Base-by-base conservation (phyloP, 257 asterid genomes). In the Jacaranda copaia region DNA sequence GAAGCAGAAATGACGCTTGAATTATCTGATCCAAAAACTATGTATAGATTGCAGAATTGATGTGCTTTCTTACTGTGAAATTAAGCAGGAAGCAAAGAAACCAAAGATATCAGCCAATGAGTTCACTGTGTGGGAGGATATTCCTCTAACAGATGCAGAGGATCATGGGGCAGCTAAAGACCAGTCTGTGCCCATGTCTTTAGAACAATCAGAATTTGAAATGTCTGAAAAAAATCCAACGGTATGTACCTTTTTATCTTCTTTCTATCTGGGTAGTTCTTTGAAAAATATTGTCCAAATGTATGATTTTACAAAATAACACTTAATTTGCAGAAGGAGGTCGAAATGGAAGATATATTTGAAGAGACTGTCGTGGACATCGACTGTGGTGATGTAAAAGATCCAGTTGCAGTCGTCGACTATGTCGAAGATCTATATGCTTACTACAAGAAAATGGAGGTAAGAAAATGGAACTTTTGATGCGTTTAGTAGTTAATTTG, bases 291-390 rank as follows among this genome's bases (percentile, higher is more conserved):
- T 45, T 32, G 70, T 55, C 11, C 6, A n/a, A n/a, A 16, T 53
- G 5, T 18, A 40, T 68, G 75, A 19, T 51, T 48, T n/a, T 46
- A 25, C 46, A 1, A 9, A 19, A 10, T 42, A 46, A 32, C 12
- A 20, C 38, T 42, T 25, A 42, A 52, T 20, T 56, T 85, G 46
- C 20, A 82, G 81, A 39, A 86, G 92, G 99, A 95, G 86, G 90
- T 95, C 8, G 98, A 93, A 57, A 94, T 94, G 98, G 99, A 90
- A 64, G 99, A 95, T 83, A 91, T 89, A 65, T 88, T 89, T 39
- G 96, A 91, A 69, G 96, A 92, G 75, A 61, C 88, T 36, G 73
- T 91, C 0, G n/a, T 81, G 73, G 97, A 95, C 75, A 95, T 95
- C 11, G 99, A 95, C 49, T 63, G 85, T 14, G 52, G 77, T 45